These are phyloP conservation scores for Phoma sp. DNA, from an alignment of 2,329 filamentous ascomycete species.

Conservation along the genomic window DNA sequence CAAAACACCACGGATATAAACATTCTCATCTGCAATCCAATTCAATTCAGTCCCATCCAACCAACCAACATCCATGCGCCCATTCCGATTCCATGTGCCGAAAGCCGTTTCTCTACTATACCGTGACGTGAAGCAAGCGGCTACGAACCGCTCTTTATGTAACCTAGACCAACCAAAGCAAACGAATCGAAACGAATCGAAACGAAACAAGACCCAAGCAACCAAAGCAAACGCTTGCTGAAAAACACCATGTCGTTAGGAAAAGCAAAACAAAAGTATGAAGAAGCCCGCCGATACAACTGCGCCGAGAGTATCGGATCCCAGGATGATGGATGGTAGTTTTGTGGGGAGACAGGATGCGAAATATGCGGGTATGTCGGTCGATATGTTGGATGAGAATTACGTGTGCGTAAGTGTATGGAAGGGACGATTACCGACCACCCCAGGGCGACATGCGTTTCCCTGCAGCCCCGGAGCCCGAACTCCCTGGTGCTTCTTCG, in stretches of 20 bases:
- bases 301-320: neutral
- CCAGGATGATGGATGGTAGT: too few species aligned
- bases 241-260: neutral
- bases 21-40: neutral
- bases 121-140: too few species aligned
- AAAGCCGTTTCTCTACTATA: neutral
- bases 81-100: neutral
- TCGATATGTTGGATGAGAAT: too few species aligned
- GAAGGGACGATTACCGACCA: constrained; percentile 16
- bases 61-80: neutral
- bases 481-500: constrained; percentile 45
- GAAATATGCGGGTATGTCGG: neutral
- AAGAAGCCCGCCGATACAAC: neutral
- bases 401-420: neutral
- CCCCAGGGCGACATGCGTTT: constrained; percentile 39
- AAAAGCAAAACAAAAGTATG: neutral
- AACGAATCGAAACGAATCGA: too few species aligned
- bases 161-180: too few species aligned
- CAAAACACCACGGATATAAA: neutral
- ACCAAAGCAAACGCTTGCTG: constrained; percentile 9
- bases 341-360: neutral
- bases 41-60: too few species aligned
- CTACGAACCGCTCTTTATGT: too few species aligned
- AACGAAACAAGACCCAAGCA: too few species aligned
- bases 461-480: constrained; percentile 34